Percentiles rank a stretch among this genome's conserved stretches.
Evolutionary conservation across 805 yeast species (phyloP).

Genomic region (Saturnispora zaruensis): DNA sequence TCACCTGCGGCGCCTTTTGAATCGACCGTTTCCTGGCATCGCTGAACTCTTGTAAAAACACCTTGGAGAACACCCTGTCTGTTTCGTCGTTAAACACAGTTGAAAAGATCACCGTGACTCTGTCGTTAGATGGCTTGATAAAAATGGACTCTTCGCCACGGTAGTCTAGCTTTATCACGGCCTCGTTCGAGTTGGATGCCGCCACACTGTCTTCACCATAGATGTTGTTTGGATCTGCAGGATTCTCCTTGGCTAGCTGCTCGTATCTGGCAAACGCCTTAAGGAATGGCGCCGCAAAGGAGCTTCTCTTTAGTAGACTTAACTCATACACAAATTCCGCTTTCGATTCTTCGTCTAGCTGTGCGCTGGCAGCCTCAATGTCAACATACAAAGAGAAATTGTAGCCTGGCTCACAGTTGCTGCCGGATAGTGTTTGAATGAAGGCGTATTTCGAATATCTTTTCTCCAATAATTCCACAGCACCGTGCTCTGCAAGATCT

Average conservation of each 20-base stretch:
- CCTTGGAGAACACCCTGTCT: constrained; percentile 84
- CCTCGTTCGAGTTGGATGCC: constrained; percentile 36
- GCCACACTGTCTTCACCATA: constrained; percentile 31
- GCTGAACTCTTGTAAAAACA: constrained; percentile 85
- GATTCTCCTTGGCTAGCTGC: constrained; percentile 40
- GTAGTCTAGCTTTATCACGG: constrained; percentile 65
- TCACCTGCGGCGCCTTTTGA: constrained; percentile 97
- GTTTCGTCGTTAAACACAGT: constrained; percentile 95
- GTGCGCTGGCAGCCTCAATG: constrained; percentile 21
- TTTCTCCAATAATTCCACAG: constrained; percentile 41
- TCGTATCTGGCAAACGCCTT: constrained; percentile 77
- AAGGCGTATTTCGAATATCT: constrained; percentile 40
- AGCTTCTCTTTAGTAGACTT: constrained; percentile 72
- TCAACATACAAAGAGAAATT: constrained; percentile 71
- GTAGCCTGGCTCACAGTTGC: constrained; percentile 64
- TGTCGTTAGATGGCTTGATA: constrained; percentile 85
- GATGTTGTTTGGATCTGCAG: constrained; percentile 33
- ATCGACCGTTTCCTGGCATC: constrained; percentile 94
- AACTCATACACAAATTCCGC: constrained; percentile 50
- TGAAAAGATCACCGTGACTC: constrained; percentile 94
- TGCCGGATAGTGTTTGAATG: constrained; percentile 23
- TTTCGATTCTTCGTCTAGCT: constrained; percentile 38
- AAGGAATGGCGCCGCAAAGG: constrained; percentile 90
- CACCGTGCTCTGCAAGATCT: constrained; percentile 65
- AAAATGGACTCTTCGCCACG: constrained; percentile 91